Evolutionary conservation across 2,329 filamentous ascomycete species (phyloP).

Genomic region (Scortechinia acanthostroma): DNA sequence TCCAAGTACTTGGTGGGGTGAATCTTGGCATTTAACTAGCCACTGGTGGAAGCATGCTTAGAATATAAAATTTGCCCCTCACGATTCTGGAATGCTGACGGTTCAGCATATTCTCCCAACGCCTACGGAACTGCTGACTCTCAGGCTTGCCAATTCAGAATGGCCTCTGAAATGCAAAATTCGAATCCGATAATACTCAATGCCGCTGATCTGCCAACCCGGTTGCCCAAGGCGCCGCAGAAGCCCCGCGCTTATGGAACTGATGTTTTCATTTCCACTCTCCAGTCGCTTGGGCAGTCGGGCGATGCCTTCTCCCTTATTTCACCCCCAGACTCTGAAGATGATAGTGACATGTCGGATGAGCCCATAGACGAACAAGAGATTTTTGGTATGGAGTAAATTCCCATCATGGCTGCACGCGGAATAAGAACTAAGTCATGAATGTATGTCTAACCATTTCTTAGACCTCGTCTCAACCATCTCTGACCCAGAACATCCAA

Average conservation of each 20-base stretch:
- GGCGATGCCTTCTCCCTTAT: conserved; percentile 26
- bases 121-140: no score
- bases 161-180: conserved; percentile 1
- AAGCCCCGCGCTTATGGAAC: neutral
- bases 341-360: conserved; percentile 52
- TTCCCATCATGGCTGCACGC: conserved; percentile 6
- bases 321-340: conserved; percentile 20
- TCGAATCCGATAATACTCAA: neutral
- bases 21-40: no score
- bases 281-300: conserved; percentile 18
- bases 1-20: no score
- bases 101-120: no score
- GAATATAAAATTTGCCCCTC: no score
- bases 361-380: conserved; percentile 96
- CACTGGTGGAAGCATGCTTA: no score
- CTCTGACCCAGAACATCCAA: conserved; percentile 90
- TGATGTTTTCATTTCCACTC: conserved; percentile 11
- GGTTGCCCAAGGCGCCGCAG: neutral
- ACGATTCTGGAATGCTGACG: no score
- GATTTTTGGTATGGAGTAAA: conserved; percentile 87
- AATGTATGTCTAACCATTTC: conserved; percentile 20
- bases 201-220: neutral
- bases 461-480: conserved; percentile 94
- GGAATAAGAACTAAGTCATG: conserved; percentile 17
- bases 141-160: neutral